These are phyloP conservation scores for Neofusicoccum cordaticola DNA, from an alignment of 2,329 filamentous ascomycete genomes.

Conservation along the genomic window DNA sequence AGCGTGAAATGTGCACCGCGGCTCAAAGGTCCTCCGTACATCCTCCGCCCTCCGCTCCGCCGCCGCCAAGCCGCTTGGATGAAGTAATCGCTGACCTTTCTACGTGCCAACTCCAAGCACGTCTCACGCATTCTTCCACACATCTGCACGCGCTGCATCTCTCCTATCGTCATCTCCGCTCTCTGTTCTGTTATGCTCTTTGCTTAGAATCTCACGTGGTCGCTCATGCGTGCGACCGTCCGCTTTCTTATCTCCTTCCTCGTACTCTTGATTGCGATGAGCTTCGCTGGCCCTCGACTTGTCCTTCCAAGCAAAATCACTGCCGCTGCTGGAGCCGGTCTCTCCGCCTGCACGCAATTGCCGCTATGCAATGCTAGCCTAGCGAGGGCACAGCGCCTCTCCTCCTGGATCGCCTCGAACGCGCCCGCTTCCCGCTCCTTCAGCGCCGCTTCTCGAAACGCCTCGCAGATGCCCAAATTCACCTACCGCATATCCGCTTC, in stretches of 20 bases:
- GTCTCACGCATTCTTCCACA: background rate
- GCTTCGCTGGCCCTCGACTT: constrained; percentile 15
- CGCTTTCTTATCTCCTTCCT: constrained; percentile 16
- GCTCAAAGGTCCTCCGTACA: background rate
- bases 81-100: background rate
- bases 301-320: constrained; percentile 10
- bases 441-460: constrained; percentile 8
- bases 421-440: background rate
- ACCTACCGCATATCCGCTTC: constrained; percentile 40
- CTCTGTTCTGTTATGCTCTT: constrained; percentile 10
- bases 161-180: background rate
- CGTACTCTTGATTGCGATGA: constrained; percentile 17
- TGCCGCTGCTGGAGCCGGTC: constrained; percentile 11
- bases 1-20: background rate
- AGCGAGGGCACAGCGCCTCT: background rate
- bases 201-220: background rate
- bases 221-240: constrained; percentile 17
- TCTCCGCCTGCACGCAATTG: constrained; percentile 9
- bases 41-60: constrained; percentile 6
- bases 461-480: constrained; percentile 25
- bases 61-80: background rate
- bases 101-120: background rate
- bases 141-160: background rate
- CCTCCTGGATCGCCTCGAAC: background rate
- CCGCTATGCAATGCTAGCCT: constrained; percentile 3